Conservation (phyloP, 805 yeast genomes). For the Starmera dryadoides region DNA sequence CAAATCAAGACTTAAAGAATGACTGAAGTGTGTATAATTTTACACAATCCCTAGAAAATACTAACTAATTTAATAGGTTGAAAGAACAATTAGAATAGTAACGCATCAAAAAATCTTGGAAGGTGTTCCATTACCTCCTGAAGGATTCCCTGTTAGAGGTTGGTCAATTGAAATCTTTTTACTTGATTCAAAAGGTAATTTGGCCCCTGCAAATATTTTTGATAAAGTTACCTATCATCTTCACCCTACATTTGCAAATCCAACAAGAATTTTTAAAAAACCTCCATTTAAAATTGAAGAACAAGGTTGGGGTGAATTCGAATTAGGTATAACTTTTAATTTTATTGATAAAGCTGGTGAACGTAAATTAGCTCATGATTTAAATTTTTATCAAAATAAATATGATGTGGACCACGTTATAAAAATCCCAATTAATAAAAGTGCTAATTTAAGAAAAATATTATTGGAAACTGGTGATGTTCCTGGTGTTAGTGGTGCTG, state of each 20-base stretch:
- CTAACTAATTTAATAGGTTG: too few species aligned
- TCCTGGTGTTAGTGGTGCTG: constrained; percentile 46
- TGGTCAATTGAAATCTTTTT: constrained; percentile 80
- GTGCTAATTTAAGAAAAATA: constrained; percentile 59
- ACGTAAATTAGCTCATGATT: constrained; percentile 78
- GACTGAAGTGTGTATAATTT: too few species aligned
- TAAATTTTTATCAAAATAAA: constrained; percentile 73
- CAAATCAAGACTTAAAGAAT: too few species aligned
- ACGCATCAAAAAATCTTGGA: constrained; percentile 78
- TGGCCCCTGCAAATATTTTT: constrained; percentile 77
- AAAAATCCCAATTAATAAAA: constrained; percentile 65
- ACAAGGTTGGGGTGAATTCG: constrained; percentile 98
- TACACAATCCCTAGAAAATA: too few species aligned
- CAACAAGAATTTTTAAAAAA: constrained; percentile 71
- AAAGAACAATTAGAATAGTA: constrained; percentile 82
- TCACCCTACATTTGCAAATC: constrained; percentile 93
- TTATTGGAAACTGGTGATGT: constrained; percentile 79
- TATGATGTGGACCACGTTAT: constrained; percentile 75
- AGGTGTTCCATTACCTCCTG: constrained; percentile 79
- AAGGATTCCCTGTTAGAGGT: constrained; percentile 88
- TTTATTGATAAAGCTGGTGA: constrained; percentile 86
- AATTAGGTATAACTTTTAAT: constrained; percentile 71
- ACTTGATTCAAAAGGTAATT: constrained; percentile 74
- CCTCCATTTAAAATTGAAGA: constrained; percentile 85
- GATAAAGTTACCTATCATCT: constrained; percentile 90